Percentiles rank a stretch among this genome's conserved stretches.
These are phyloP conservation scores for Hypholoma fasciculare DNA, from an alignment of 768 basidiomycete genomes.

Conservation along the genomic window DNA sequence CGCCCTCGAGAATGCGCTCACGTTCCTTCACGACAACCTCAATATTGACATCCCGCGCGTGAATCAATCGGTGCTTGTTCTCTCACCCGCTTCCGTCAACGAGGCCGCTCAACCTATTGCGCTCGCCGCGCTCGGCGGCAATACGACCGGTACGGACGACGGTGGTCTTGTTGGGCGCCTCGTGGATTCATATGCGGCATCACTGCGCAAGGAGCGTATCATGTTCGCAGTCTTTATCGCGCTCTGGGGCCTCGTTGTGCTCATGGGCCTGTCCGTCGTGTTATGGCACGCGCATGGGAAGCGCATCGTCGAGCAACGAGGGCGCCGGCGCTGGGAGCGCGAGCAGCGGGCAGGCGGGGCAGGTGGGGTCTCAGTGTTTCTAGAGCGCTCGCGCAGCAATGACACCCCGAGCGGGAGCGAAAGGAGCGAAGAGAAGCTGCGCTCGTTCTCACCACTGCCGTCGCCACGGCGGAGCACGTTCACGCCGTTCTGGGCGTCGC, in stretches of 20 bases:
- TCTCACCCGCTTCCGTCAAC: constrained; percentile 69
- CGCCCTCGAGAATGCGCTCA: constrained; percentile 83
- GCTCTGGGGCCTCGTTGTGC: constrained; percentile 80
- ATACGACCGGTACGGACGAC: constrained; percentile 33
- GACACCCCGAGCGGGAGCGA: neutral
- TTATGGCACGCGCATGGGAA: constrained; percentile 72
- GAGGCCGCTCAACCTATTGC: constrained; percentile 82
- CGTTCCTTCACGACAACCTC: constrained; percentile 89
- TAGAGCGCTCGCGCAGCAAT: neutral
- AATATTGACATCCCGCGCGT: constrained; percentile 78
- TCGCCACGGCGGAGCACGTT: constrained; percentile 34
- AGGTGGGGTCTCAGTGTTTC: neutral
- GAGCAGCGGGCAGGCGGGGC: constrained; percentile 49
- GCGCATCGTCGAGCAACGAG: constrained; percentile 43
- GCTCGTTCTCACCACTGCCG: constrained; percentile 52
- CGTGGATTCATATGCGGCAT: constrained; percentile 68
- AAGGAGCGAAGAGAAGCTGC: neutral
- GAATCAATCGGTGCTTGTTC: constrained; percentile 71
- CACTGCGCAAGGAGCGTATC: constrained; percentile 77
- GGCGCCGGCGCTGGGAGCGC: constrained; percentile 48
- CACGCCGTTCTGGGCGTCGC: constrained; percentile 34
- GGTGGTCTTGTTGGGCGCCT: constrained; percentile 72
- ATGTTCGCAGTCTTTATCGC: constrained; percentile 84
- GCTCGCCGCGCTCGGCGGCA: constrained; percentile 73
- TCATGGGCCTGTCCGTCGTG: constrained; percentile 73